Conservation (phyloP, 345 rosid species). For the Eucalyptus urophylla region DNA sequence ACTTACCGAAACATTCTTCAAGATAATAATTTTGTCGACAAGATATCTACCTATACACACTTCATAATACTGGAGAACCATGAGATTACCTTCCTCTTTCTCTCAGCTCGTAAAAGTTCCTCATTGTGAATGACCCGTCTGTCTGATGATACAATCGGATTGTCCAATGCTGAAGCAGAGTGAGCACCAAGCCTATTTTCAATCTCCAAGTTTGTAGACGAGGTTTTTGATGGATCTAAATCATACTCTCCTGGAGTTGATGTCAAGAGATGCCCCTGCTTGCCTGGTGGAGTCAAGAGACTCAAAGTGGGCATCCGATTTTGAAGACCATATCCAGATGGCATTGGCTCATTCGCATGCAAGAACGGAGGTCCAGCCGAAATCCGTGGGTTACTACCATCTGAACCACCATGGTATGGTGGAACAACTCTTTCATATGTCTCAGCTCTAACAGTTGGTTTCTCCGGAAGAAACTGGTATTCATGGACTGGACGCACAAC, state of each 20-base stretch:
- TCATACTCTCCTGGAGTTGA: slow-evolving; percentile 33
- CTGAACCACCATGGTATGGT: slow-evolving; percentile 29
- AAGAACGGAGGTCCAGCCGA: slow-evolving; percentile 13
- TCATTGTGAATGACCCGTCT: slow-evolving; percentile 35
- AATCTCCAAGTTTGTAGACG: slow-evolving; percentile 13
- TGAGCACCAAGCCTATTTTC: slow-evolving; percentile 27
- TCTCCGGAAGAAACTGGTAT: slow-evolving; percentile 83
- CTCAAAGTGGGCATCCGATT: slow-evolving; percentile 51
- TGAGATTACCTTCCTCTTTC: slow-evolving; percentile 57
- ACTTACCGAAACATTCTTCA: neutral
- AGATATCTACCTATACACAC: neutral
- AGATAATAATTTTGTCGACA: neutral
- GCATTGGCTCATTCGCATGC: slow-evolving; percentile 20
- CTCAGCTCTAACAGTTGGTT: slow-evolving; percentile 58
- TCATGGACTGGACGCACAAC: slow-evolving; percentile 52
- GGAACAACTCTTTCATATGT: slow-evolving; percentile 38
- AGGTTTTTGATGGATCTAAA: slow-evolving; percentile 24
- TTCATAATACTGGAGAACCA: neutral
- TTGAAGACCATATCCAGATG: slow-evolving; percentile 32
- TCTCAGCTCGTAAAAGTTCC: slow-evolving; percentile 42
- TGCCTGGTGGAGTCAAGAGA: slow-evolving; percentile 57
- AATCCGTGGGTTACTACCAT: slow-evolving; percentile 21
- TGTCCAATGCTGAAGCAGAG: slow-evolving; percentile 24
- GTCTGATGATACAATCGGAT: slow-evolving; percentile 33
- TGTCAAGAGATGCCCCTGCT: slow-evolving; percentile 29